Evolutionary conservation across 2,329 filamentous ascomycete species (phyloP).

Genomic region (Mycosphaerelloides madeirae): DNA sequence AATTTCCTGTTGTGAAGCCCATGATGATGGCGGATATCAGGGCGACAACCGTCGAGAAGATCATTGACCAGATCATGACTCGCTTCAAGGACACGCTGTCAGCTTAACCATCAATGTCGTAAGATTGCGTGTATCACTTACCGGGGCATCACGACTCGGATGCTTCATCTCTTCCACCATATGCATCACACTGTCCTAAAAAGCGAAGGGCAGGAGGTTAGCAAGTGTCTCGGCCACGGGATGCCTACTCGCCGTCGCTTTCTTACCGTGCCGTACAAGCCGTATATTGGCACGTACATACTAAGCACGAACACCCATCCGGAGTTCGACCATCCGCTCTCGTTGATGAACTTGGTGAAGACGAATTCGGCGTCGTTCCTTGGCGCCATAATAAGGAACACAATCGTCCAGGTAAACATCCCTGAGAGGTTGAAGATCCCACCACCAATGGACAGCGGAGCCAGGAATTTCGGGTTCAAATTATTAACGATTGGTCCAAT

Average conservation of each 20-base stretch:
- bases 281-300: slow-evolving; percentile 14
- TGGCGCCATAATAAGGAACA: slow-evolving; percentile 17
- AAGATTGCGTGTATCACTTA: neutral
- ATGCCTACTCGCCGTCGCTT: too few relatives aligned
- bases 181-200: slow-evolving; percentile 8
- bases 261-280: slow-evolving; percentile 3
- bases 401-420: slow-evolving; percentile 19
- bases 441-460: slow-evolving; percentile 33
- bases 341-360: slow-evolving; percentile 18
- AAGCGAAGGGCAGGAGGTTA: too few relatives aligned
- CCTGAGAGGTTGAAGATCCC: slow-evolving; percentile 19
- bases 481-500: slow-evolving; percentile 21
- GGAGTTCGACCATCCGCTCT: slow-evolving; percentile 21
- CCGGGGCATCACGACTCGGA: slow-evolving; percentile 3
- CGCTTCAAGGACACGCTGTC: neutral
- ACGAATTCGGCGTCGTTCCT: slow-evolving; percentile 20
- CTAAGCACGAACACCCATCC: slow-evolving; percentile 18
- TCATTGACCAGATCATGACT: slow-evolving; percentile 8
- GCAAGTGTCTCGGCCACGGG: too few relatives aligned
- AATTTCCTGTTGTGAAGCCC: slow-evolving; percentile 7
- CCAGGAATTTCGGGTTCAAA: slow-evolving; percentile 30
- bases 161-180: slow-evolving; percentile 7
- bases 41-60: slow-evolving; percentile 1
- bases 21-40: slow-evolving; percentile 2
- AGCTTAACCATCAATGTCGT: neutral